These are phyloP conservation scores for Hibiscus tridactylites DNA, from an alignment of 345 rosid genomes.

Conservation along the genomic window DNA sequence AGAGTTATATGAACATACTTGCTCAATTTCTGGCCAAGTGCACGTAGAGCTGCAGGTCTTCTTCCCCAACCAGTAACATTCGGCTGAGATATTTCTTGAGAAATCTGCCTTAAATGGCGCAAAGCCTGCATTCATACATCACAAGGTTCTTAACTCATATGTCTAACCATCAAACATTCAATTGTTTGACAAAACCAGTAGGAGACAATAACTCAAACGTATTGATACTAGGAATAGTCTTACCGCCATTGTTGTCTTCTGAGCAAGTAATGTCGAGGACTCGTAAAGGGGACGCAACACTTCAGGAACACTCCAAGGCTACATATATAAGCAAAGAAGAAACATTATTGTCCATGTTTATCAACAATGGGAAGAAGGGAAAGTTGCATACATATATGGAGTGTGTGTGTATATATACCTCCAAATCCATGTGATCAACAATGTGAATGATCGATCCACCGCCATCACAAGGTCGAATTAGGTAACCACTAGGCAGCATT, in stretches of 20 bases:
- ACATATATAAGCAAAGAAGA: constrained; percentile 10
- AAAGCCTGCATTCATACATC: constrained; percentile 48
- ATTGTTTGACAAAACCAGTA: not conserved
- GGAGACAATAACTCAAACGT: constrained; percentile 4
- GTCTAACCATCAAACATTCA: not conserved
- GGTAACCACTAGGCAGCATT: constrained; percentile 85
- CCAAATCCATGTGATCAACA: constrained; percentile 91
- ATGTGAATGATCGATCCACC: constrained; percentile 94
- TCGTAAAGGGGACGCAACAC: constrained; percentile 94
- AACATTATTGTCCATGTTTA: not conserved
- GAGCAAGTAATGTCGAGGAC: constrained; percentile 87
- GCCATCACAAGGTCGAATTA: constrained; percentile 97
- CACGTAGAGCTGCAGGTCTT: constrained; percentile 89
- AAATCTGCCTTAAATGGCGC: constrained; percentile 84
- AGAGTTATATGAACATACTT: constrained; percentile 33
- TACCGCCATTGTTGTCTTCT: constrained; percentile 93
- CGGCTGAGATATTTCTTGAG: constrained; percentile 92
- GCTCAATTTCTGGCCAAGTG: constrained; percentile 86
- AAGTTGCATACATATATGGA: constrained; percentile 2
- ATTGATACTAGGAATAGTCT: constrained; percentile 1
- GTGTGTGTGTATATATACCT: constrained; percentile 30
- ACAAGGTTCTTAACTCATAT: not conserved
- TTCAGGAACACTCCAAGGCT: constrained; percentile 99
- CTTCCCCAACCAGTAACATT: constrained; percentile 83
- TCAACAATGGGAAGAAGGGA: constrained; percentile 9